Evolutionary conservation across 495 filamentous ascomycete genomes (phyloP).

Genomic region (Aspergillus olivimuriae): DNA sequence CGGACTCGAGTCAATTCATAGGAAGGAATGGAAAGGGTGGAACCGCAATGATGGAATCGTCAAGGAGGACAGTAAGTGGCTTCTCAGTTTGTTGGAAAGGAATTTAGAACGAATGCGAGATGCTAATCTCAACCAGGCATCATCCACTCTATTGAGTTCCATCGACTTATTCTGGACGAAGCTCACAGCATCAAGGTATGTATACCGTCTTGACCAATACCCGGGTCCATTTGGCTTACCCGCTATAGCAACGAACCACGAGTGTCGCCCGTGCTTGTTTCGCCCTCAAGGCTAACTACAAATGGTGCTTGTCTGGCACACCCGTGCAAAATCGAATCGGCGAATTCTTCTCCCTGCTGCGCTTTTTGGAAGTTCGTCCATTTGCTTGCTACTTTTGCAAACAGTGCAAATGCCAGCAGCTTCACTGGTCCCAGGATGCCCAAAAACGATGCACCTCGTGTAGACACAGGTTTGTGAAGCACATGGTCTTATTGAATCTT

Average conservation of each 20-base stretch:
- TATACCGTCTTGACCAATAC: neutral
- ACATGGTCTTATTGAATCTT: neutral
- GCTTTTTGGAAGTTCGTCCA: conserved; percentile 79
- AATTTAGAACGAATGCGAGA: too few relatives aligned
- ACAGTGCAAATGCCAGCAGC: conserved; percentile 64
- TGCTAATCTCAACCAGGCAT: conserved; percentile 36
- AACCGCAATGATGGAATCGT: conserved; percentile 66
- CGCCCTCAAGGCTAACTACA: conserved; percentile 76
- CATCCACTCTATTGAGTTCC: conserved; percentile 81
- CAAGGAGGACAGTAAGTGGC: conserved; percentile 66
- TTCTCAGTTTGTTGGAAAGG: too few relatives aligned
- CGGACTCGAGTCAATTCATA: conserved; percentile 81
- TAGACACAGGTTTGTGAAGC: conserved; percentile 36
- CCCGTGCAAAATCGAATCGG: conserved; percentile 95
- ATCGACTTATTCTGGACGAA: conserved; percentile 91
- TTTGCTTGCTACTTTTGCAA: conserved; percentile 94
- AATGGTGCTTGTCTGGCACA: conserved; percentile 93
- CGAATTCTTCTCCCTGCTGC: conserved; percentile 90
- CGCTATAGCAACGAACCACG: conserved; percentile 59
- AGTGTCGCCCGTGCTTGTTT: conserved; percentile 92
- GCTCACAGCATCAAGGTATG: conserved; percentile 87
- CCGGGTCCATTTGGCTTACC: conserved; percentile 15
- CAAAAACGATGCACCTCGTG: conserved; percentile 63
- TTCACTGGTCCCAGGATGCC: conserved; percentile 76
- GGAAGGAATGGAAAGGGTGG: conserved; percentile 89